Conservation (phyloP, 192 early-diverging fungal genomes). For the Rhizophagus prolifer region DNA sequence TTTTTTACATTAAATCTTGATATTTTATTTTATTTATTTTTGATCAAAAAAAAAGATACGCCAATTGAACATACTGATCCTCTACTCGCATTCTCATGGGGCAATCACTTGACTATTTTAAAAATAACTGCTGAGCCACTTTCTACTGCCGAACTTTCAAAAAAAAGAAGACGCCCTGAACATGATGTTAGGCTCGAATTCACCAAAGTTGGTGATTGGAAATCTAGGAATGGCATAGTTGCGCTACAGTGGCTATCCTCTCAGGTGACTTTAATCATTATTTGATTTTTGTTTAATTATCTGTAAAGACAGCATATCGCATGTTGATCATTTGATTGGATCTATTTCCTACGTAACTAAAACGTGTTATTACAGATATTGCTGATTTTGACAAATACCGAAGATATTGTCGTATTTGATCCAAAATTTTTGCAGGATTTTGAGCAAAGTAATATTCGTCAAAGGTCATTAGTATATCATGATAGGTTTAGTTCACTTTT, state of each 20-base stretch:
- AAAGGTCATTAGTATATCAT: slow-evolving; percentile 56
- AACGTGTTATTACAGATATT: slow-evolving; percentile 43
- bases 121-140: slow-evolving; percentile 37
- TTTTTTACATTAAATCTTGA: slow-evolving; percentile 20
- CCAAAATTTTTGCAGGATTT: slow-evolving; percentile 52
- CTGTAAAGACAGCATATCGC: background rate
- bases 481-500: slow-evolving; percentile 48
- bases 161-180: slow-evolving; percentile 28
- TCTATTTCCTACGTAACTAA: background rate
- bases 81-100: slow-evolving; percentile 58
- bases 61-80: slow-evolving; percentile 44
- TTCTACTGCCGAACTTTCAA: background rate
- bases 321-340: background rate
- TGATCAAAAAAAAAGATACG: slow-evolving; percentile 23
- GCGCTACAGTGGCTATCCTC: slow-evolving; percentile 59
- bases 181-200: slow-evolving; percentile 45
- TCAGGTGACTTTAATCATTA: slow-evolving; percentile 40
- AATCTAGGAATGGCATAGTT: slow-evolving; percentile 53
- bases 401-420: slow-evolving; percentile 61
- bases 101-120: slow-evolving; percentile 51
- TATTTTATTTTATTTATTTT: background rate
- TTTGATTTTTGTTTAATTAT: background rate
- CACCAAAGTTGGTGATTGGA: slow-evolving; percentile 52
- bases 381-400: slow-evolving; percentile 54
- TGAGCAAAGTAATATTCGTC: slow-evolving; percentile 45